These are phyloP conservation scores for Penicillium soppii DNA, from an alignment of 495 filamentous ascomycete species.

Conservation along the genomic window DNA sequence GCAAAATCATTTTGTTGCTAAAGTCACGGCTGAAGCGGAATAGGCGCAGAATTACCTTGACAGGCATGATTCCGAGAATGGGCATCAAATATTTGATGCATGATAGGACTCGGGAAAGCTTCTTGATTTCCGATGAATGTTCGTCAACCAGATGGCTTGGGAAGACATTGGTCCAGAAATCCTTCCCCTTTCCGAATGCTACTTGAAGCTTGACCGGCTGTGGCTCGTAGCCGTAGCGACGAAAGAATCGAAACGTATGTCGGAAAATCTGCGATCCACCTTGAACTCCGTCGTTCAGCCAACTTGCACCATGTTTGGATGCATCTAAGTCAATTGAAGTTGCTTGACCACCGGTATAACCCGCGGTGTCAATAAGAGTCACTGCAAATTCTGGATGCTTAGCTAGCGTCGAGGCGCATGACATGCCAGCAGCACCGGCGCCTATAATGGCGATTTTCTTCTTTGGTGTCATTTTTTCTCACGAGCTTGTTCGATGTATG, in stretches of 20 bases:
- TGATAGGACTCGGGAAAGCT: conserved; percentile 63
- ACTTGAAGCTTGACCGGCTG: conserved; percentile 75
- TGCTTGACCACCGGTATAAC: conserved; percentile 77
- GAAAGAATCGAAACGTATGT: conserved; percentile 79
- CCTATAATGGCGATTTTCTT: conserved; percentile 3
- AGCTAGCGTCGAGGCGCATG: conserved; percentile 71
- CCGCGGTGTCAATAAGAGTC: conserved; percentile 66
- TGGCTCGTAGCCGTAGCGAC: conserved; percentile 62
- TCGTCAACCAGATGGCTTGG: conserved; percentile 65
- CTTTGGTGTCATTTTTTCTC: too few species aligned
- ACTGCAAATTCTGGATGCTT: conserved; percentile 75
- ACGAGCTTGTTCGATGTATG: too few species aligned
- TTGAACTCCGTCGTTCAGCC: conserved; percentile 86
- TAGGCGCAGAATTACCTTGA: conserved; percentile 64
- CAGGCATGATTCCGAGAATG: conserved; percentile 70
- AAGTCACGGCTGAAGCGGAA: conserved; percentile 77
- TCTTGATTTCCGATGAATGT: conserved; percentile 63
- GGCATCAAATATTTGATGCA: conserved; percentile 69
- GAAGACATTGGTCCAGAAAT: conserved; percentile 82
- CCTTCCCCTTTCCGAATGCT: conserved; percentile 74
- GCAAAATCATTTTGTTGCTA: conserved; percentile 67
- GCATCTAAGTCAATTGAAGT: conserved; percentile 74
- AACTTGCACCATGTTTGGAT: conserved; percentile 62
- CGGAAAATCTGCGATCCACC: conserved; percentile 78
- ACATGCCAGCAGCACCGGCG: conserved; percentile 42